These are phyloP conservation scores for Aspergillus brasiliensis DNA, from an alignment of 2,329 filamentous ascomycete species.

Conservation along the genomic window DNA sequence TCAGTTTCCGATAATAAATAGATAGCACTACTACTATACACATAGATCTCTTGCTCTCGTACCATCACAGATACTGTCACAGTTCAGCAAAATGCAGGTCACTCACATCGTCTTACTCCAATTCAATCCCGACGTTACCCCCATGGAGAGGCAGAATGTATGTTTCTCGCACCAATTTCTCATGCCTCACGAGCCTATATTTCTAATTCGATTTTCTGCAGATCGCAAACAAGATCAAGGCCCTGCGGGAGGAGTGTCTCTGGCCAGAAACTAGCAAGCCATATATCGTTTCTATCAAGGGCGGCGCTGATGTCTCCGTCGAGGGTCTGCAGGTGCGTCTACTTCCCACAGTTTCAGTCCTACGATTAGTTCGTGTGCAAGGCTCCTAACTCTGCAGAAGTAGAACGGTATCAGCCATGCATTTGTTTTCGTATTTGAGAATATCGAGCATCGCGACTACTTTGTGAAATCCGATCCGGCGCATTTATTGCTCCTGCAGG, in stretches of 20 bases:
- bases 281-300: constrained; percentile 1
- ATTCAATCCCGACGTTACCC: not conserved
- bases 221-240: not conserved
- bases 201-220: not conserved
- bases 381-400: not conserved
- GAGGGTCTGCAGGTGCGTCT: not conserved
- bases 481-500: not conserved
- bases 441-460: not conserved
- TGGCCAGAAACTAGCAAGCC: not conserved
- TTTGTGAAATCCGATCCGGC: not conserved
- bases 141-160: not conserved
- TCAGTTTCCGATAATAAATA: not conserved
- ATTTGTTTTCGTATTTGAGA: constrained; percentile 1
- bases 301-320: not conserved
- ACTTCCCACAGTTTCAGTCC: no score
- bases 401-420: constrained; percentile 1
- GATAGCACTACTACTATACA: not conserved
- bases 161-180: not conserved
- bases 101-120: constrained; percentile 1
- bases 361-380: no score
- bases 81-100: not conserved
- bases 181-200: not conserved
- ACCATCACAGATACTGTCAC: not conserved
- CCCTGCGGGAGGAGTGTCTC: not conserved
- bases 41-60: no score